phyloP scores from a whole-genome alignment of 2,329 filamentous ascomycete species.

The Simplicillium sp. region DNA sequence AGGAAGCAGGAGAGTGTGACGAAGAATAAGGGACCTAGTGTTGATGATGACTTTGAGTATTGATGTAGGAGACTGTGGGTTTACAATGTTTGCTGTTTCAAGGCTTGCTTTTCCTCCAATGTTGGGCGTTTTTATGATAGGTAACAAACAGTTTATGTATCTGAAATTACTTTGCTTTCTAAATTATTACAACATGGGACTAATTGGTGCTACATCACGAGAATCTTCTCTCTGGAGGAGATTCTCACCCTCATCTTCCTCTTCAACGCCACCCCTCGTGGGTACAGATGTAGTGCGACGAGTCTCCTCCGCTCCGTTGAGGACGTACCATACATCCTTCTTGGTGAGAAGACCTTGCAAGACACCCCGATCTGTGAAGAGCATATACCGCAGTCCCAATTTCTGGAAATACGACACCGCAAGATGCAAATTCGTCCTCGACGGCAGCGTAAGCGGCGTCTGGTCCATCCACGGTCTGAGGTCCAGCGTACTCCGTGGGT shows the following conservation, averaged over 20 bases:
- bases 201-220: background rate
- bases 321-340: conserved; percentile 92
- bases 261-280: background rate
- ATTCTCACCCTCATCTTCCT: conserved; percentile 2
- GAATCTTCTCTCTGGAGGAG: conserved; percentile 4
- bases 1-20: conserved; percentile 82
- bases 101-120: background rate
- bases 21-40: conserved; percentile 76
- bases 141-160: background rate
- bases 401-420: conserved; percentile 91
- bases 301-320: conserved; percentile 67
- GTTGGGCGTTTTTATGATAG: background rate
- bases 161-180: background rate
- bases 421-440: conserved; percentile 68
- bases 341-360: conserved; percentile 86
- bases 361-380: conserved; percentile 75
- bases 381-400: conserved; percentile 79
- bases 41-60: conserved; percentile 98
- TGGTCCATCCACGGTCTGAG: conserved; percentile 98
- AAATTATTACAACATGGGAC: background rate
- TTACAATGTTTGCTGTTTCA: background rate
- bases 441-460: conserved; percentile 84
- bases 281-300: conserved; percentile 27
- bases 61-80: conserved; percentile 25
- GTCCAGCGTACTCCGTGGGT: conserved; percentile 71